Conservation (phyloP, 73 alveolate species). For the Diophrys appendiculata region DNA sequence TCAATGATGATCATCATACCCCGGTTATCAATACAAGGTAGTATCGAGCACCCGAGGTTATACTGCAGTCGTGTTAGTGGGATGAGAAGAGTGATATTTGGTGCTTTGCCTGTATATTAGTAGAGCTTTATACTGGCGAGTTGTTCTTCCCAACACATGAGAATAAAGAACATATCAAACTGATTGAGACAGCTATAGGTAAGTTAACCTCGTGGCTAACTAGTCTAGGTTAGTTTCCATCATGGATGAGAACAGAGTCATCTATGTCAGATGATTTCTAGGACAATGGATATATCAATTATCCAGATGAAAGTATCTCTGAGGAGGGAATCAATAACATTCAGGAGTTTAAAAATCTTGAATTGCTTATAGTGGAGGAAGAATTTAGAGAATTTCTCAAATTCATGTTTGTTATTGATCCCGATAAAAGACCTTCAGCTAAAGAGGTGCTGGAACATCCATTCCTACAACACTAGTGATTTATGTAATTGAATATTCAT, state of each 20-base stretch:
- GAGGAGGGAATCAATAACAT: conserved; percentile 37
- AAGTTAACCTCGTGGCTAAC: conserved; percentile 91
- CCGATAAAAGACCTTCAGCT: conserved; percentile 69
- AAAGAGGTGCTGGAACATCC: conserved; percentile 74
- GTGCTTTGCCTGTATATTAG: conserved; percentile 94
- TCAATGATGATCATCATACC: conserved; percentile 76
- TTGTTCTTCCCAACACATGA: conserved; percentile 90
- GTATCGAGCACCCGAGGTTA: conserved; percentile 97
- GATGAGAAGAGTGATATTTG: conserved; percentile 90
- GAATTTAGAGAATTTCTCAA: conserved; percentile 67
- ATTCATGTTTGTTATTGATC: conserved; percentile 66
- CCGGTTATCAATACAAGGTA: conserved; percentile 92
- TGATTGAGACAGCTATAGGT: conserved; percentile 90
- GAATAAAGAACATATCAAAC: conserved; percentile 87
- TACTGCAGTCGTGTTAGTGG: conserved; percentile 83
- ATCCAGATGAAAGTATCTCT: conserved; percentile 16
- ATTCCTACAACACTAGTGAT: no score
- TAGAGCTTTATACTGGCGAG: conserved; percentile 95
- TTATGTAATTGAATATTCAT: no score
- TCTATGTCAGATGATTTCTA: background rate
- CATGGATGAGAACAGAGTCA: conserved; percentile 1
- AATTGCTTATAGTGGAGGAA: conserved; percentile 82
- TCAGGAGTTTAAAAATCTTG: conserved; percentile 39
- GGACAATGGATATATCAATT: background rate
- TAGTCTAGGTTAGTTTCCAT: conserved; percentile 23